A percentile compares a stretch with the other conserved stretches of the same genome.
Conservation (phyloP, 2,329 filamentous ascomycete species). For the Mycosphaerella sp. region DNA sequence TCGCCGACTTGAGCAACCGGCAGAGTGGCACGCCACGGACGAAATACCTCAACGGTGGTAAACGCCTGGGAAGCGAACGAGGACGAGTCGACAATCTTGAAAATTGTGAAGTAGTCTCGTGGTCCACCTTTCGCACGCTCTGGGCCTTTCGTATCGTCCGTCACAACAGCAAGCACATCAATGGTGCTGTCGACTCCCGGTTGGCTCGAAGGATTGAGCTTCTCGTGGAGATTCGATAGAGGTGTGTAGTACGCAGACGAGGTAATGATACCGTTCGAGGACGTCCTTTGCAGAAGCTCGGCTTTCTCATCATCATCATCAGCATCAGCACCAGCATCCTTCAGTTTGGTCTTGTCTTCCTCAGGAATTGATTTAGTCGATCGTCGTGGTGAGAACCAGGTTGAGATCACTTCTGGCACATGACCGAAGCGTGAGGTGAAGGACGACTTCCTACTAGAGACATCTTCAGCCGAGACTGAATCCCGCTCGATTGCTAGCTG, state of each 20-base stretch:
- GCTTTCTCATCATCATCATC: neutral
- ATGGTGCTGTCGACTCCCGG: slow-evolving; percentile 31
- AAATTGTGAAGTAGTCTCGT: slow-evolving; percentile 39
- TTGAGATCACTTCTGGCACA: slow-evolving; percentile 32
- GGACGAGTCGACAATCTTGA: slow-evolving; percentile 38
- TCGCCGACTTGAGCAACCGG: slow-evolving; percentile 40
- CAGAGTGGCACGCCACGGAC: slow-evolving; percentile 38
- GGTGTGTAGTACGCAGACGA: slow-evolving; percentile 42
- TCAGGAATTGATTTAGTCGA: slow-evolving; percentile 15
- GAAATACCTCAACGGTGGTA: slow-evolving; percentile 38
- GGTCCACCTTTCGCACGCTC: slow-evolving; percentile 38
- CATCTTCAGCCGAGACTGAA: neutral
- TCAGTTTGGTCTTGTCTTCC: slow-evolving; percentile 4
- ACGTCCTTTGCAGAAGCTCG: slow-evolving; percentile 5
- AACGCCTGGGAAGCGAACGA: neutral
- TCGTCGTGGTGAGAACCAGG: slow-evolving; percentile 33
- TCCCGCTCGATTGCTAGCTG: neutral
- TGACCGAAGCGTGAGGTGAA: slow-evolving; percentile 28
- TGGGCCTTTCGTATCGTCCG: slow-evolving; percentile 30
- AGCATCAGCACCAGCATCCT: neutral
- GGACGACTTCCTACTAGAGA: slow-evolving; percentile 25
- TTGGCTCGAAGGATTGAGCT: slow-evolving; percentile 37
- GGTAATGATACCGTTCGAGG: slow-evolving; percentile 9
- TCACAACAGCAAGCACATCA: slow-evolving; percentile 43
- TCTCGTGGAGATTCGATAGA: slow-evolving; percentile 35